These are phyloP conservation scores for Diaporthe citriasiana DNA, from an alignment of 2,329 filamentous ascomycete species.

Conservation along the genomic window DNA sequence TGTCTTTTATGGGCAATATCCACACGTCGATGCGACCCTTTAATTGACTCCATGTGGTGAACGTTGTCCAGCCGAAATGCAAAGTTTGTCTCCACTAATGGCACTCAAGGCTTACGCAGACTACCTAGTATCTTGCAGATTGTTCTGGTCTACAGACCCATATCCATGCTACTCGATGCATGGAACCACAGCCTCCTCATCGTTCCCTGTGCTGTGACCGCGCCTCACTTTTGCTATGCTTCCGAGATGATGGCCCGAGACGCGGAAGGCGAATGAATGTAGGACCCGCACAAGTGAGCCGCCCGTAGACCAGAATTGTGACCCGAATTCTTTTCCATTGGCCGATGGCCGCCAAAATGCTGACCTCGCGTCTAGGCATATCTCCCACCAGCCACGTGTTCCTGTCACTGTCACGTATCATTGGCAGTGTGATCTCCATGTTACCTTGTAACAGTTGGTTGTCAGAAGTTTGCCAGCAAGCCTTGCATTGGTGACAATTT, in stretches of 20 bases:
- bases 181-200: not conserved
- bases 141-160: not conserved
- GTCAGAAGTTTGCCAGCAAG: not conserved
- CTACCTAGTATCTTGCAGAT: not conserved
- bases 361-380: not conserved
- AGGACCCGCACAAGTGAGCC: not conserved
- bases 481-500: not conserved
- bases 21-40: not conserved
- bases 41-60: not conserved
- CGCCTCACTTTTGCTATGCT: too few species aligned
- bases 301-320: not conserved
- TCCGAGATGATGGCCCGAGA: too few species aligned
- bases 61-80: not conserved
- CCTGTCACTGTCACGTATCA: not conserved
- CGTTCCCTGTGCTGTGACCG: not conserved
- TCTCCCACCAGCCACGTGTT: not conserved
- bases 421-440: not conserved
- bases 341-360: not conserved
- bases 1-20: not conserved
- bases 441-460: not conserved
- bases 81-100: not conserved
- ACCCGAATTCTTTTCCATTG: not conserved
- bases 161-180: not conserved
- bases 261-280: too few species aligned
- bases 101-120: not conserved